Percentiles rank a stretch among this genome's conserved stretches.
Conservation (phyloP, 1,284 basidiomycete species). For the Heterobasidion occidentale region DNA sequence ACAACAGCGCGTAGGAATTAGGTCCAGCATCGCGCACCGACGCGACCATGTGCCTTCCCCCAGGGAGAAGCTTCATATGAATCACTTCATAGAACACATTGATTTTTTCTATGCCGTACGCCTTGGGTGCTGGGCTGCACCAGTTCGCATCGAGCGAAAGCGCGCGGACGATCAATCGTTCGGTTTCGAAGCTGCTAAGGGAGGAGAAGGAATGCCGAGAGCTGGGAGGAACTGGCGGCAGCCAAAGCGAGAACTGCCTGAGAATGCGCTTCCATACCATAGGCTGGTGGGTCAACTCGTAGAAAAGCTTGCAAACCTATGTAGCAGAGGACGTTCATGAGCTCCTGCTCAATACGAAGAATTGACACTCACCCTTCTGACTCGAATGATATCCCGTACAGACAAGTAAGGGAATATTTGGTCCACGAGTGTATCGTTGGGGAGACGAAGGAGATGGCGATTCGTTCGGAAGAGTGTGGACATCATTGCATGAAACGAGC, state of each 20-base stretch:
- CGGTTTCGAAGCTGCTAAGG: slow-evolving; percentile 48
- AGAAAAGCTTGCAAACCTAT: slow-evolving; percentile 49
- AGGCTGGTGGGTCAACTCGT: slow-evolving; percentile 55
- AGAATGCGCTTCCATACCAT: slow-evolving; percentile 64
- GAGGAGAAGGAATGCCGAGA: slow-evolving; percentile 33
- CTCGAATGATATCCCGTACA: slow-evolving; percentile 45
- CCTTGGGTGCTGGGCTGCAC: slow-evolving; percentile 31
- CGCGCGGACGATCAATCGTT: slow-evolving; percentile 53
- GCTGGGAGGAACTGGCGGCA: slow-evolving; percentile 59
- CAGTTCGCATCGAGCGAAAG: slow-evolving; percentile 55
- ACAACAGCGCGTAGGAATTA: slow-evolving; percentile 38
- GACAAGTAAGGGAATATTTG: slow-evolving; percentile 37
- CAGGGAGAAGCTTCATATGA: slow-evolving; percentile 57
- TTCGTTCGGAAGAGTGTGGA: background rate
- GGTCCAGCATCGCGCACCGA: slow-evolving; percentile 38
- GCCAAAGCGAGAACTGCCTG: slow-evolving; percentile 37
- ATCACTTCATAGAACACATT: slow-evolving; percentile 23
- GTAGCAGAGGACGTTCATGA: background rate
- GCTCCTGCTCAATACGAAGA: background rate
- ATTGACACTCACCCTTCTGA: slow-evolving; percentile 34
- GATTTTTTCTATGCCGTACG: slow-evolving; percentile 14
- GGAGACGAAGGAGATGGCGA: slow-evolving; percentile 1
- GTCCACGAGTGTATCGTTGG: slow-evolving; percentile 38
- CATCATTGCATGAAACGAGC: background rate
- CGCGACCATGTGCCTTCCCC: slow-evolving; percentile 61